Percentiles rank a stretch among this genome's conserved stretches.
phyloP scores from a whole-genome alignment of 345 rosid genomes.

The Fremontodendron californicum region DNA sequence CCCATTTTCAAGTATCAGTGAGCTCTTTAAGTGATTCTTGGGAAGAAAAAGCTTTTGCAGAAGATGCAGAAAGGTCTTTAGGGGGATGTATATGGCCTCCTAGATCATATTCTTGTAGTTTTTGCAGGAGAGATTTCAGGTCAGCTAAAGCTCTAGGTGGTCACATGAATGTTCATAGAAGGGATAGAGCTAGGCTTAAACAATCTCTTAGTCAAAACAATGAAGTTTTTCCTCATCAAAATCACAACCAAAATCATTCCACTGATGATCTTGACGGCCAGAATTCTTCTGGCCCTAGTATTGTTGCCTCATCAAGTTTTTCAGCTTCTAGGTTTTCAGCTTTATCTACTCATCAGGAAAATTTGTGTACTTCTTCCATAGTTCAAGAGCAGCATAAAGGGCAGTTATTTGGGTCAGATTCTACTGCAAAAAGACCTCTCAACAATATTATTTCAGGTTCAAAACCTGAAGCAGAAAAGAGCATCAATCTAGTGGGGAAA shows the following conservation, averaged over 20 bases:
- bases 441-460: not conserved
- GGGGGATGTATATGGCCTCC: constrained; percentile 69
- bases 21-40: constrained; percentile 32
- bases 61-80: constrained; percentile 43
- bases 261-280: constrained; percentile 16
- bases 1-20: constrained; percentile 14
- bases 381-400: constrained; percentile 7
- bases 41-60: constrained; percentile 64
- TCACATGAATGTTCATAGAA: constrained; percentile 74
- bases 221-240: constrained; percentile 7
- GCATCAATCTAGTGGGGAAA: not conserved
- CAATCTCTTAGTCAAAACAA: constrained; percentile 25
- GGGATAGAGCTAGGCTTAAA: constrained; percentile 65
- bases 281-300: not conserved
- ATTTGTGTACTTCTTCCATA: not conserved
- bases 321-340: constrained; percentile 35
- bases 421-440: not conserved
- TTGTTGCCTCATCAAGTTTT: constrained; percentile 6
- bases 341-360: constrained; percentile 18
- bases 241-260: constrained; percentile 7
- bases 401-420: constrained; percentile 5
- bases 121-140: constrained; percentile 60
- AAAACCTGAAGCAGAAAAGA: constrained; percentile 9
- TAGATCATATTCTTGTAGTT: constrained; percentile 55
- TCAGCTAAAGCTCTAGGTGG: constrained; percentile 85